A percentile compares a stretch with the other conserved stretches of the same genome.
These are phyloP conservation scores for Paramecium octaurelia DNA, from an alignment of 73 alveolate species.

Conservation along the genomic window DNA sequence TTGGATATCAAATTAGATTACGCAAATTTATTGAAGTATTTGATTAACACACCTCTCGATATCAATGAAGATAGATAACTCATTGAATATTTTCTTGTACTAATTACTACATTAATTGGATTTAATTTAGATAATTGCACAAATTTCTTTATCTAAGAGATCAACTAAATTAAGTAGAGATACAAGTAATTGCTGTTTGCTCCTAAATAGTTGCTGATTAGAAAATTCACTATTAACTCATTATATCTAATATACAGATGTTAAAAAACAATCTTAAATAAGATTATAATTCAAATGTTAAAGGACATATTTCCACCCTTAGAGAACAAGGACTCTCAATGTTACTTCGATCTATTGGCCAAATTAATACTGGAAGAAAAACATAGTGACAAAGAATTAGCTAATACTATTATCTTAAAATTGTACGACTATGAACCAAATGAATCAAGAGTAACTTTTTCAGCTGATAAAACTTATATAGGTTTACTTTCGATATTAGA, in stretches of 20 bases:
- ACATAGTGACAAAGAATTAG: slow-evolving; percentile 15
- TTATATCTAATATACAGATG: neutral
- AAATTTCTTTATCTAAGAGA: neutral
- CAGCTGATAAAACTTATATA: slow-evolving; percentile 53
- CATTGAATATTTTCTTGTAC: neutral
- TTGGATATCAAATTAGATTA: neutral
- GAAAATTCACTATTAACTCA: neutral
- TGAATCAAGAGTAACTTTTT: slow-evolving; percentile 32
- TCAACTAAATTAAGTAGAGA: neutral
- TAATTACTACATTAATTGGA: neutral
- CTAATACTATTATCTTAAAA: neutral
- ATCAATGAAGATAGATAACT: neutral
- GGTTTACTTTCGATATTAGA: slow-evolving; percentile 56
- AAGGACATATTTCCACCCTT: slow-evolving; percentile 2
- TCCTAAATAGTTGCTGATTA: neutral
- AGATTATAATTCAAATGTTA: neutral
- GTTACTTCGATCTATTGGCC: slow-evolving; percentile 63
- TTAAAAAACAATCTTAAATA: neutral
- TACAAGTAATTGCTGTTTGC: neutral
- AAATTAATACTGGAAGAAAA: slow-evolving; percentile 42
- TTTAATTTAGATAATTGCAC: neutral
- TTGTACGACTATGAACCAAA: slow-evolving; percentile 38
- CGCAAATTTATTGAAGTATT: neutral
- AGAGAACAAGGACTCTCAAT: slow-evolving; percentile 39
- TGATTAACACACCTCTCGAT: neutral